Base-by-base conservation (phyloP, 2,329 filamentous ascomycete species). In the Dothistroma septosporum region DNA sequence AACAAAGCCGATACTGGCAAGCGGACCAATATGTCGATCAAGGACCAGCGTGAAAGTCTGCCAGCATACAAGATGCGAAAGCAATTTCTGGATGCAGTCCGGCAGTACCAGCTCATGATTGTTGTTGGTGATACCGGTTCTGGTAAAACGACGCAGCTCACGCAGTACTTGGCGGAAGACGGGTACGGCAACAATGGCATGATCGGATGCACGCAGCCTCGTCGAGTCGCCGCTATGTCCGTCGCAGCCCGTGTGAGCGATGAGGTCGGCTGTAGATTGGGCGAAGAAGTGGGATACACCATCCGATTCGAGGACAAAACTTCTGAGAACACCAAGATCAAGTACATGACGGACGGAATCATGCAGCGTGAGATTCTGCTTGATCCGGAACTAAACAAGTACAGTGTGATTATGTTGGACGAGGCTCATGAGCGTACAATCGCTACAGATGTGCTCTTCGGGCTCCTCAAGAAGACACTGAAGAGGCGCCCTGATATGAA, bases 271-370 rank as follows among this genome's bases (percentile, higher is more conserved):
- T 97, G 93, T 69, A 84, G 88, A 65, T 83, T 97, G 12, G 94
- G 94, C 35, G 87, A 92, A 59, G 92, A 97, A 74, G 93, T 99
- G 64, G 94, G 94, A 58, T 99, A 99, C 74, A 96, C 90, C 8
- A 96, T 99, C 72, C 91, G 94, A 74, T 99, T 99, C 73, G 94
- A 99, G 72, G 94, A 99, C 77, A 90, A 88, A 73, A 97, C 93
- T 0, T 90, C 88, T 65, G 86, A 91, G 1, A 83, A 87, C 19
- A 99, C 94, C 1, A 91, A 88, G 72, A 96, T 99, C 80, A 99
- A 99, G 79, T 99, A 99, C 79, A 97, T 99, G 93, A 99, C 94
- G 16, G 94, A 99, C 71, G 94, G 94, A 76, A 97, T 97, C 90
- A 84, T 99, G 74, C 87, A 97, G 77, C 85, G 94, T 79, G 94